Evolutionary conservation across 176 grass and related monocot species (phyloP).

Genomic region (Melocanna baccifera): DNA sequence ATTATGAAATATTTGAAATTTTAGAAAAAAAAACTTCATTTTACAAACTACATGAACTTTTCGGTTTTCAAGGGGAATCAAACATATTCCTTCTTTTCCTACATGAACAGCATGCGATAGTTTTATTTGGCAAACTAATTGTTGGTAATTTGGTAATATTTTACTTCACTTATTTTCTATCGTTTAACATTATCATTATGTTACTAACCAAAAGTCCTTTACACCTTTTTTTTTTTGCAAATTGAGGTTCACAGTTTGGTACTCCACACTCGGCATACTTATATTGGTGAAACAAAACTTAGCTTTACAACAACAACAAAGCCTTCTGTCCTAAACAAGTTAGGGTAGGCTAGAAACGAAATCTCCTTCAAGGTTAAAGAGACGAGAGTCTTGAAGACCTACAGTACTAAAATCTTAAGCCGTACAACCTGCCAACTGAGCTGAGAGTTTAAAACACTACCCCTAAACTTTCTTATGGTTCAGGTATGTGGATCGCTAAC

Average conservation of each 20-base stretch:
- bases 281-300: background rate
- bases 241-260: background rate
- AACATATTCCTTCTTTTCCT: slow-evolving; percentile 9
- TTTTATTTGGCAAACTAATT: background rate
- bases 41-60: background rate
- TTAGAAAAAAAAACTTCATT: background rate
- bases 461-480: no score
- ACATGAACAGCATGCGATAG: background rate
- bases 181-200: background rate
- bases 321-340: no score
- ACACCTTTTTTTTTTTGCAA: background rate
- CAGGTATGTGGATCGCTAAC: no score
- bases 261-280: background rate
- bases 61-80: background rate
- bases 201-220: background rate
- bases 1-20: background rate
- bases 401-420: no score
- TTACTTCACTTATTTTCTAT: background rate
- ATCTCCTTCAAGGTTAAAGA: no score
- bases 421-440: no score
- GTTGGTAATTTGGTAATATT: background rate
- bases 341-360: no score
- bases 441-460: no score
- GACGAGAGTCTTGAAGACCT: no score
- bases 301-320: no score